Evolutionary conservation across 768 basidiomycete genomes (phyloP), one percentile per base, ranked within the genome.

Genomic region (Collybia mongolica): DNA sequence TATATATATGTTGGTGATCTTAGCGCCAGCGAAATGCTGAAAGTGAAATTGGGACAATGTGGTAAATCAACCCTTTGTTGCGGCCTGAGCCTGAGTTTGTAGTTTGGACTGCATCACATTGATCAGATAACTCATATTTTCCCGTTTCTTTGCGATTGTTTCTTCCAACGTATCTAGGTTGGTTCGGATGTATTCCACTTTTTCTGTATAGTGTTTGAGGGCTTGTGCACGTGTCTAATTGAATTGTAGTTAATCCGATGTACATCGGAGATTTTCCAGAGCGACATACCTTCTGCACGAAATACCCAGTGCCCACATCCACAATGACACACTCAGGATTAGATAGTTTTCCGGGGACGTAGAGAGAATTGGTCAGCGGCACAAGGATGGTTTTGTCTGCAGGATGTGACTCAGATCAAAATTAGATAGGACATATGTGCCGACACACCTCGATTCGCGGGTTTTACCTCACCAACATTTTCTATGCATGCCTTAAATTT

Each of bases 221-320:
- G 96, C 94, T 64, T 96, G 84, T 12, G 77, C 69, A 18, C 88
- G 87, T 6, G 87, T 86, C 95, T 98, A 65, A n/a, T 32, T 6
- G 24, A 12, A 32, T 5, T 9, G 3, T 12, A 9, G 11, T 32
- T 9, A 32, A 14, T 32, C 32, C 11, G 32, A 32, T 32, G 24
- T 5, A 14, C 32, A 32, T 32, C 32, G 32, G 14, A 11, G 14
- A 32, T 14, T 9, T 5, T 12, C 14, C 32, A 32, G 11, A 32
- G 14, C 32, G 18, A 48, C 73, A 39, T 41, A 92, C 97, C 80
- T 98, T 99, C 70, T 91, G 85, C 15, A 98, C 90, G 58, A 87
- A 98, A 68, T 98, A 99, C 0, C 97, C 96, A 0, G 96, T 98
- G 1, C 97, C 97, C 22, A 98, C 79, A 65, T 99, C 97, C 35